Conservation (phyloP, 208 protist genomes). For the Leishmania aethiopica region DNA sequence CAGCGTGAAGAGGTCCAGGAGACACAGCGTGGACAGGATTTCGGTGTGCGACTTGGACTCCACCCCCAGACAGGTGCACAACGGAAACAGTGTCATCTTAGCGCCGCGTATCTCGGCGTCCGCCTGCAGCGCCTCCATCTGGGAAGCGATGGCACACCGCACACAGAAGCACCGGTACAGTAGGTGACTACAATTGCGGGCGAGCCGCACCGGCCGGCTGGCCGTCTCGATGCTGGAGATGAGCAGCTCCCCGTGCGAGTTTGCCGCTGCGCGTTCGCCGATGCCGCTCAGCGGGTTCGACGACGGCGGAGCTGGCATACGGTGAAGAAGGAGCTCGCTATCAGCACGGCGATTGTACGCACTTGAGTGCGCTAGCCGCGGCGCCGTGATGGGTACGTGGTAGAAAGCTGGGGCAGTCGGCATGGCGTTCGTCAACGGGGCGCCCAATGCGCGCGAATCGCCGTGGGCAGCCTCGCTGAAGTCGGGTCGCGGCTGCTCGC, state of each 20-base stretch:
- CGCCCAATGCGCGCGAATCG: not conserved
- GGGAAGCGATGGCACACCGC: constrained; percentile 64
- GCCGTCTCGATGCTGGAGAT: not conserved
- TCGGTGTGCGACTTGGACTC: constrained; percentile 28
- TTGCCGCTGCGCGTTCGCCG: not conserved
- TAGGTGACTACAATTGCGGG: constrained; percentile 28
- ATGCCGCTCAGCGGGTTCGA: not conserved
- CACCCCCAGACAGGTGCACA: constrained; percentile 40
- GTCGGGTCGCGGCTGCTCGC: not conserved
- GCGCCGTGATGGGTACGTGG: constrained; percentile 12
- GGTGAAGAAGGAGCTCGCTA: not conserved
- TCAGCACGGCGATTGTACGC: not conserved
- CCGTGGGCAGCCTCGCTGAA: not conserved
- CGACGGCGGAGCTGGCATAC: not conserved
- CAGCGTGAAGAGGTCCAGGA: constrained; percentile 53
- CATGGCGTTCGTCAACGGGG: not conserved
- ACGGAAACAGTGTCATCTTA: constrained; percentile 32
- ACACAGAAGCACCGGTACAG: constrained; percentile 60
- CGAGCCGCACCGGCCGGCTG: not conserved
- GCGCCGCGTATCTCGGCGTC: constrained; percentile 45
- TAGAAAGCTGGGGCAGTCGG: constrained; percentile 10
- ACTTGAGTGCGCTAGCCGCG: not conserved
- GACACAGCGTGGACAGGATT: constrained; percentile 38
- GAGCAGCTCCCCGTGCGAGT: not conserved
- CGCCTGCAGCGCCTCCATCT: constrained; percentile 51